Percentiles rank a stretch among this genome's conserved stretches.
Evolutionary conservation across 495 filamentous ascomycete genomes (phyloP).

Genomic region (Penicillium roqueforti): DNA sequence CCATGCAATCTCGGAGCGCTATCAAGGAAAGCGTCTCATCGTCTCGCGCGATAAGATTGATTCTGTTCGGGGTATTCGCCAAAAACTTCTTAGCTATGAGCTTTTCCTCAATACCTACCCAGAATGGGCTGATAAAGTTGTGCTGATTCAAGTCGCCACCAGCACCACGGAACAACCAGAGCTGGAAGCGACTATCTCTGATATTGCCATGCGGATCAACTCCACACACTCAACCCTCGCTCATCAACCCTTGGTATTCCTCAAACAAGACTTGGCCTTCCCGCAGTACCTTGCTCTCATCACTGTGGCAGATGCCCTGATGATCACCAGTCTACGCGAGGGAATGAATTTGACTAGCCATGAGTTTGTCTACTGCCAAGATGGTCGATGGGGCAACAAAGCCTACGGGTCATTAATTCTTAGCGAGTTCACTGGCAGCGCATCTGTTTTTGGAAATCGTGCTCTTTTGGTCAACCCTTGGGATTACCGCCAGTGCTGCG

Average conservation of each 20-base stretch:
- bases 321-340: constrained; percentile 89
- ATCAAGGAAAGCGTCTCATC: constrained; percentile 80
- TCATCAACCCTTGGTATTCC: constrained; percentile 87
- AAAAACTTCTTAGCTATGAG: constrained; percentile 90
- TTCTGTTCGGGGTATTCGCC: constrained; percentile 80
- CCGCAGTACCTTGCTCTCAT: constrained; percentile 85
- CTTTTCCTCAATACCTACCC: constrained; percentile 90
- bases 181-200: constrained; percentile 78
- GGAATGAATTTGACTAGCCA: constrained; percentile 94
- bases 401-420: constrained; percentile 85
- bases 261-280: constrained; percentile 90
- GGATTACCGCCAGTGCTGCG: constrained; percentile 81
- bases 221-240: constrained; percentile 80
- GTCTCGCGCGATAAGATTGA: constrained; percentile 92
- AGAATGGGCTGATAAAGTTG: constrained; percentile 78
- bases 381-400: constrained; percentile 68
- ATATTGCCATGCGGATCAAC: constrained; percentile 91
- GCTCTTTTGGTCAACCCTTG: constrained; percentile 83
- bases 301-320: constrained; percentile 80
- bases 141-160: constrained; percentile 88
- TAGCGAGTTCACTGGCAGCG: constrained; percentile 89
- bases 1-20: constrained; percentile 69
- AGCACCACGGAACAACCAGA: constrained; percentile 83
- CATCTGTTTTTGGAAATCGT: constrained; percentile 72
- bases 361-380: constrained; percentile 89